Evolutionary conservation across 306 rosid species (phyloP), one percentile per base, ranked within the genome.

Genomic region (Prunus mira): DNA sequence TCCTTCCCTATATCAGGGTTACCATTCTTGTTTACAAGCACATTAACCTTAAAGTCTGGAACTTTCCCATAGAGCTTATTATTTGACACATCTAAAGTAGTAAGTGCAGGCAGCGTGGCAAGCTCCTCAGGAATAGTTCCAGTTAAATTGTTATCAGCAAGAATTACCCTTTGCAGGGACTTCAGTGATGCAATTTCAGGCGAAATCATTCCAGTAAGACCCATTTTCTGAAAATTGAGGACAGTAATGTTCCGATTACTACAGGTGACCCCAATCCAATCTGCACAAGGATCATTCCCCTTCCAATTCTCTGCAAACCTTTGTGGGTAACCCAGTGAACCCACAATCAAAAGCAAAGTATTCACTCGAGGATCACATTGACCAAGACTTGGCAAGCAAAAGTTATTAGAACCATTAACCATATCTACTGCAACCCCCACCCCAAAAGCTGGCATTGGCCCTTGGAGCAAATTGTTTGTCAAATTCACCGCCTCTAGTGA

Each of bases 231-330:
- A 82, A 91, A 91, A 84, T 89, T 91, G 30, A 91, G 72, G 47
- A 88, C 83, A 12, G 88, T 88, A 51, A 93, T 76, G 65, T 84
- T 88, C 57, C 86, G 85, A 77, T 80, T 81, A 56, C 76, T 81
- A 80, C 97, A 93, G 20, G 88, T 47, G 57, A 93, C 84, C 70
- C 98, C 98, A 66, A 89, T 51, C 98, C 96, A 93, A 84, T 84
- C 69, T 15, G 2, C 82, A 79, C 98, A 93, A 3, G 97, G 93
- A 72, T 91, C 82, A 81, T 93, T 91, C 55, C 90, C 89, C 82
- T 85, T 89, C 98, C 98, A 93, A 79, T 77, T 78, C 75, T 83
- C 87, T 1, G 92, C 93, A 76, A 93, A 88, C 81, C 73, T 88
- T 22, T n/a, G 83, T 30, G 97, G 98, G 83, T 89, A 93, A 32